Conservation (phyloP, 129 eudicot species). For the Sambucus nigra region DNA sequence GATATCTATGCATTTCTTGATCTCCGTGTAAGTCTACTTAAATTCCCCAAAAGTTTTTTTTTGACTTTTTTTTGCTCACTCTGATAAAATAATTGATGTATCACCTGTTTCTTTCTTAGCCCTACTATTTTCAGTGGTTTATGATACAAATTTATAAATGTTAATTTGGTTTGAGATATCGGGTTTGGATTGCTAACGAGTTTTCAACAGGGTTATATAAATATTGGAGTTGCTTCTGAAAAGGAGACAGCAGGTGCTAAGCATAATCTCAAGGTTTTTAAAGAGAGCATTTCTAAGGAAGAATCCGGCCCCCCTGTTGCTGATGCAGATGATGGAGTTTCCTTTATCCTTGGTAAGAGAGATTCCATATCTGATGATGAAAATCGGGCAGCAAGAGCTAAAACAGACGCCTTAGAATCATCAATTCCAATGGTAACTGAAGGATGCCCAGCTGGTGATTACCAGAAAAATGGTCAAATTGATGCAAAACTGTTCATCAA, state of each 20-base stretch:
- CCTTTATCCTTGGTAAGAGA: constrained; percentile 51
- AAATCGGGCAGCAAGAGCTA: constrained; percentile 9
- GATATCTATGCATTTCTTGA: constrained; percentile 75
- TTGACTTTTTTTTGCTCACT: constrained; percentile 1
- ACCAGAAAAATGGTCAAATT: constrained; percentile 16
- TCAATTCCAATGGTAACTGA: constrained; percentile 15
- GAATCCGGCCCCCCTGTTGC: constrained; percentile 27
- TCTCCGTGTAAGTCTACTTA: constrained; percentile 60
- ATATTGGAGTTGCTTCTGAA: constrained; percentile 78
- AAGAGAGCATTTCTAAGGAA: constrained; percentile 38
- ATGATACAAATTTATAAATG: neutral
- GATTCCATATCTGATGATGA: constrained; percentile 15
- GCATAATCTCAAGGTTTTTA: constrained; percentile 40
- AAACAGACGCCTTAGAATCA: constrained; percentile 14
- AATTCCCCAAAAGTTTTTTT: neutral
- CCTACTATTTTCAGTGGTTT: neutral
- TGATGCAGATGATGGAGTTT: constrained; percentile 71
- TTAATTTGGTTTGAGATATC: neutral
- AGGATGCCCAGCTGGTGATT: constrained; percentile 15
- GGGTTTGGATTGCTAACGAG: constrained; percentile 10
- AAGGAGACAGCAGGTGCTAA: constrained; percentile 38
- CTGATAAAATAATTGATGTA: neutral
- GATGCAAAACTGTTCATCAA: neutral
- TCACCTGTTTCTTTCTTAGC: constrained; percentile 5
- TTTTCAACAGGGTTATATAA: constrained; percentile 76